Evolutionary conservation across 495 filamentous ascomycete genomes (phyloP), one percentile per base, ranked within the genome.

Genomic region (Podospora pseudocomata): DNA sequence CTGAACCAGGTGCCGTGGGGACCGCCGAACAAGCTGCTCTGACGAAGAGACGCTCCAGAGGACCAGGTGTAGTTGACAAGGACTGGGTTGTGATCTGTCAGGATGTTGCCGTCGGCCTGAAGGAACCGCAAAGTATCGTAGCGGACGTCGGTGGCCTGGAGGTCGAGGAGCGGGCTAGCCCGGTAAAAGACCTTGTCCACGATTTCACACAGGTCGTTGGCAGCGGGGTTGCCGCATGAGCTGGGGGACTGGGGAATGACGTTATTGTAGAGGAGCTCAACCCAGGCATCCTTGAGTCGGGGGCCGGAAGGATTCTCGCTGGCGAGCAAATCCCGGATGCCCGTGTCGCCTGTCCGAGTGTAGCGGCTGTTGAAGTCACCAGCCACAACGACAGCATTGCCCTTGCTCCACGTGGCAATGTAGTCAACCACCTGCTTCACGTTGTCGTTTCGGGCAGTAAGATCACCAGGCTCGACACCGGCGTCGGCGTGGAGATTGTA

Each of bases 401-500:
- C 87, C 6, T 60, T 69, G 39, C 83, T 86, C 70, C 79, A 79
- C 6, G 76, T 77, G 30, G 80, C 74, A 58, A 90, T 87, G 67
- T 86, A 84, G 60, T 78, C 77, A 5, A 81, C 79, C 0, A 89
- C 80, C 71, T 90, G 85, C 53, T 83, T 78, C 28, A 89, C 67
- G 66, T 88, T 88, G 69, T 76, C 70, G 54, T 82, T 81, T 3
- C 88, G 80, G 2, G 87, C 87, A 0, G 68, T 67, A 30, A 80
- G 65, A 69, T 89, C 87, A 0, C 59, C 78, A 2, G 60, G 64
- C 66, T 86, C 79, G 63, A 79, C 82, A 18, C 87, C 86, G 15
- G 88, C 87, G 71, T 90, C 87, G 3, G 87, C 76, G 73, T 90
- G 88, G 9, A 89, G 64, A 71, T 90, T 89, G 73, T 89, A 89